Evolutionary conservation across 1,284 basidiomycete species (phyloP), one percentile per base, ranked within the genome.

Genomic region (Cryptococcus deneoformans): DNA sequence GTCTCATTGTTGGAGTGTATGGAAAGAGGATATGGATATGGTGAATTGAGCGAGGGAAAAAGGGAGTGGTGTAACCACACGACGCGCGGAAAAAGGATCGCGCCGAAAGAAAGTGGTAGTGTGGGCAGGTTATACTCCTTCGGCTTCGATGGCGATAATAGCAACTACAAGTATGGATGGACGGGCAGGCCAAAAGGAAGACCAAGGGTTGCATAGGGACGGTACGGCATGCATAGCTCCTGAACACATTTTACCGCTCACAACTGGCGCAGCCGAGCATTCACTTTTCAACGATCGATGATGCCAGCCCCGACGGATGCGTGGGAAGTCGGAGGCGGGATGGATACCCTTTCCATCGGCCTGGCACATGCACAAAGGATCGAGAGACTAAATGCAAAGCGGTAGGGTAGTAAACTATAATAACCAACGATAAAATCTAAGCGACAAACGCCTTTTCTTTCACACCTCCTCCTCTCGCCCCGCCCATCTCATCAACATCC

Each of bases 321-420:
- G 29, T 29, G 29, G 29, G 29, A 29, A 29, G 29, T 29, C 29
- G 29, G 3, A 29, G 43, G 43, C 40, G 43, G 14, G 8, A 44
- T 12, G n/a, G 82, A 1, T 87, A 16, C 48, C 38, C 36, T 29
- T 38, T 39, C 16, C 12, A 12, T 29, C 29, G 29, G 29, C 29
- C 29, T 29, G 29, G 29, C 29, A 29, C 29, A 29, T 29, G 29
- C 29, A 29, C 29, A 29, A 29, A 29, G 29, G 5, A 4, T 1
- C 5, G 29, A 3, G 29, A 29, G 29, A 29, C 3, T 29, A 29
- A 37, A 50, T 14, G 12, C 42, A 34, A 20, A 6, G 24, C 16
- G n/a, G 38, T 52, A 50, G 1, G 1, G 39, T 8, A 16, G 9
- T 16, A 29, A 24, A 40, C 16, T 39, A 40, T 35, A 38, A 37